Base-by-base conservation (phyloP, 163 green algal genomes). In the Scenedesmus sp. region DNA sequence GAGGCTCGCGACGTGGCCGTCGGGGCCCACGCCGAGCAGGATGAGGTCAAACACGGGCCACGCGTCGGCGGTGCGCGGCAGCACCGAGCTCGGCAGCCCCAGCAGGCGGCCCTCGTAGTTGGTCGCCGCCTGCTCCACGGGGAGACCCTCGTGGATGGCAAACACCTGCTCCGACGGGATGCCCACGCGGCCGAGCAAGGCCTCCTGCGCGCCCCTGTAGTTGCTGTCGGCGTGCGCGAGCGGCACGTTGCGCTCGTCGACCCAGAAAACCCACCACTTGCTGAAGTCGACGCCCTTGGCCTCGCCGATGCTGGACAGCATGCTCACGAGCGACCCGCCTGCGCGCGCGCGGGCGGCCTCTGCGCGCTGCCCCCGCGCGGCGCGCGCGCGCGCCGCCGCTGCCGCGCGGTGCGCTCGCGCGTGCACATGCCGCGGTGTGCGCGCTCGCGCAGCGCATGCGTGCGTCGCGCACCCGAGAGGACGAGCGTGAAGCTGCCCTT, bases 1-100 rank as follows among this genome's bases (percentile, higher is more conserved):
- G n/a, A 98, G 88, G 0, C 91, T 97, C 24, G 93, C 95, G 4
- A 98, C 87, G 72, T 98, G 94, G 62, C 94, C 95, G 72, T 98
- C 95, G 29, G 94, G 95, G 11, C 94, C 95, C 4, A 98, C 83
- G 36, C 92, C 86, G 62, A 98, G 89, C 34, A 98, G 69, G 22
- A 97, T 90, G 9, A 95, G 78, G 81, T 98, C 94, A 73, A 97
- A 91, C 4, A 93, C 60, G 4, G 95, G 95, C 24, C 66, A 80
- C 58, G 48, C 78, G 7, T 81, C 80, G 24, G 62, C 56, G 33
- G 75, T 92, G 82, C 90, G 87, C 1, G 94, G 93, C 62, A 97
- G 87, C 31, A 93, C 83, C 4, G n/a, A 54, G 1, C 60, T 31
- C 11, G 83, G 75, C 45, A 97, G 71, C 53, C 81, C 80, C 58